A percentile compares a stretch with the other conserved stretches of the same genome.
These are phyloP conservation scores for Cladosporium sp. DNA, from an alignment of 2,329 filamentous ascomycete species.

Conservation along the genomic window DNA sequence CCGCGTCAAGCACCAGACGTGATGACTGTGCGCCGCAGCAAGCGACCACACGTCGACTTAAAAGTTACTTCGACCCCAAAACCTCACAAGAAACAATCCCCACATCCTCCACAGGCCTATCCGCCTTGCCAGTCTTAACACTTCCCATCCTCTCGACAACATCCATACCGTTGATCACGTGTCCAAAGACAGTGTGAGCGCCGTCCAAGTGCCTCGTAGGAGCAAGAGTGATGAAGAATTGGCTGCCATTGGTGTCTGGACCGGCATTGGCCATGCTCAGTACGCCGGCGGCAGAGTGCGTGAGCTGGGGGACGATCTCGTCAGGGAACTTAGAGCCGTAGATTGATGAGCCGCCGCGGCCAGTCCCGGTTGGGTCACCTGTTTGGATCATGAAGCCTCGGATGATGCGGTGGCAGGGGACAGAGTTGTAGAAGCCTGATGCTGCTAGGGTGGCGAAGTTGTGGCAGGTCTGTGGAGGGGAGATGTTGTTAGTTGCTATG, in stretches of 20 bases:
- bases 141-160: slow-evolving; percentile 69
- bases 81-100: slow-evolving; percentile 53
- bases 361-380: slow-evolving; percentile 95
- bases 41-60: too few species aligned
- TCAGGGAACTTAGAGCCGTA: slow-evolving; percentile 97
- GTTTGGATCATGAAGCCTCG: slow-evolving; percentile 99
- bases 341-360: slow-evolving; percentile 93
- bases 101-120: slow-evolving; percentile 63
- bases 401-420: slow-evolving; percentile 91
- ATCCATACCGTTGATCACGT: slow-evolving; percentile 89
- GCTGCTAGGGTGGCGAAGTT: slow-evolving; percentile 87
- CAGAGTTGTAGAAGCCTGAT: slow-evolving; percentile 81
- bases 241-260: slow-evolving; percentile 88
- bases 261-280: slow-evolving; percentile 98
- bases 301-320: slow-evolving; percentile 82
- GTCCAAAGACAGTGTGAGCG: slow-evolving; percentile 96
- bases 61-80: not conserved
- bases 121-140: slow-evolving; percentile 72
- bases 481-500: slow-evolving; percentile 48
- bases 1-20: too few species aligned
- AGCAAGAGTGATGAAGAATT: slow-evolving; percentile 97
- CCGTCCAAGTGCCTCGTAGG: slow-evolving; percentile 86
- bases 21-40: too few species aligned
- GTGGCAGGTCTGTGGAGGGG: slow-evolving; percentile 83
- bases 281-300: slow-evolving; percentile 89